Evolutionary conservation across 495 filamentous ascomycete genomes (phyloP).

Genomic region (Aspergillus mulundensis): DNA sequence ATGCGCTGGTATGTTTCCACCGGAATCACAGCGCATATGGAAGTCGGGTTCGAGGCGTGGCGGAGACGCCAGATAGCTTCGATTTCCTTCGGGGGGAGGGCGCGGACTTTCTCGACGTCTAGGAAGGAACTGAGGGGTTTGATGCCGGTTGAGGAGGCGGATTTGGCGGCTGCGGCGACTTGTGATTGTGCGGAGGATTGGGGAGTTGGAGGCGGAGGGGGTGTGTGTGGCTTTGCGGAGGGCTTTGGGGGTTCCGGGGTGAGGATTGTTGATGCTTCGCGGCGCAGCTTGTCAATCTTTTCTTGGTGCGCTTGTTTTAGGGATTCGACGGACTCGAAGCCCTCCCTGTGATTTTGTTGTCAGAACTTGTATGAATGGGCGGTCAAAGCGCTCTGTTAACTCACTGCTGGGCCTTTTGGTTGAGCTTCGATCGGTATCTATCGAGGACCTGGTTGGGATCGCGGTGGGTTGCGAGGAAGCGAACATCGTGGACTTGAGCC

Average conservation of each 20-base stretch:
- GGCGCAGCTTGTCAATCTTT: constrained; percentile 65
- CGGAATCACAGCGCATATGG: constrained; percentile 79
- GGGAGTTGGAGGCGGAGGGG: constrained; percentile 28
- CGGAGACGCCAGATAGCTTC: constrained; percentile 88
- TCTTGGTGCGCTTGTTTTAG: constrained; percentile 79
- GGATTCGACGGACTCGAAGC: constrained; percentile 66
- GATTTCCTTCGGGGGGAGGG: constrained; percentile 76
- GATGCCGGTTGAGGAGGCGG: constrained; percentile 45
- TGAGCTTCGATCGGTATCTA: constrained; percentile 83
- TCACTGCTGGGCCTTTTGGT: constrained; percentile 73
- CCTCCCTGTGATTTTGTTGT: constrained; percentile 54
- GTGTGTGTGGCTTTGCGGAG: constrained; percentile 24
- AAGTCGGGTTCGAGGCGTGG: constrained; percentile 62
- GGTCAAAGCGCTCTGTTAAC: constrained; percentile 13
- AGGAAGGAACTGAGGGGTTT: constrained; percentile 81
- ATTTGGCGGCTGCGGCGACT: constrained; percentile 29
- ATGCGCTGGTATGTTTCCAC: constrained; percentile 65
- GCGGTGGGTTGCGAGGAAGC: constrained; percentile 71
- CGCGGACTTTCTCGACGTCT: constrained; percentile 69
- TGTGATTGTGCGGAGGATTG: constrained; percentile 28
- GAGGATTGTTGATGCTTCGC: constrained; percentile 53
- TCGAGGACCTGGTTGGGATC: constrained; percentile 63
- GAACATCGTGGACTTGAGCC: constrained; percentile 89
- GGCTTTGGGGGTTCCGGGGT: constrained; percentile 45
- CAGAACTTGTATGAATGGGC: background rate